These are phyloP conservation scores for Pyrenula aspistea DNA, from an alignment of 495 filamentous ascomycete genomes.

Conservation along the genomic window DNA sequence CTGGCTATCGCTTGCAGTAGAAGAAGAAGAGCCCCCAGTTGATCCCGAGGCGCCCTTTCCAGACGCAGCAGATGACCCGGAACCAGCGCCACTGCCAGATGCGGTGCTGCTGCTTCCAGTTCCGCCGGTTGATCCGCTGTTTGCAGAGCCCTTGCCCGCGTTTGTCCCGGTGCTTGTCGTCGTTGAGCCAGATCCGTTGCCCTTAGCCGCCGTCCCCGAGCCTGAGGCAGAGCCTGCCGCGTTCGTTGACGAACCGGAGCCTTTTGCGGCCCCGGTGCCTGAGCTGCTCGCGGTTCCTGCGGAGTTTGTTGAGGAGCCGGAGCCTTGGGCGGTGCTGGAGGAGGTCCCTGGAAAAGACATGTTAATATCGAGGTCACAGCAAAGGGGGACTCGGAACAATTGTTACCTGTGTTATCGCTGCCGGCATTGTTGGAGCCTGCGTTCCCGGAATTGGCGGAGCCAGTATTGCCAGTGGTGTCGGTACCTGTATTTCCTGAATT, in stretches of 20 bases:
- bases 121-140: neutral
- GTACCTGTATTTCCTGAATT: neutral
- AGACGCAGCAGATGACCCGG: too few relatives aligned
- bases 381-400: too few relatives aligned
- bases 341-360: neutral
- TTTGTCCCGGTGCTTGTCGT: neutral
- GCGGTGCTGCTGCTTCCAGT: neutral
- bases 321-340: neutral
- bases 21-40: too few relatives aligned
- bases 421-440: neutral
- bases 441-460: neutral
- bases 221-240: too few relatives aligned
- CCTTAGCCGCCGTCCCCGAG: neutral
- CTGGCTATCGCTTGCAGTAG: neutral
- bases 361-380: neutral
- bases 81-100: too few relatives aligned
- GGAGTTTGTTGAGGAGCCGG: too few relatives aligned
- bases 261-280: neutral
- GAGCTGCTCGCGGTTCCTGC: neutral
- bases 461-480: neutral
- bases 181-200: neutral
- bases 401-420: neutral
- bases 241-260: neutral
- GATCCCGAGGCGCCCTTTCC: too few relatives aligned
- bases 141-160: neutral